Evolutionary conservation across 352 stramenopile species (phyloP).

Genomic region (Elongisporangium senticosum): DNA sequence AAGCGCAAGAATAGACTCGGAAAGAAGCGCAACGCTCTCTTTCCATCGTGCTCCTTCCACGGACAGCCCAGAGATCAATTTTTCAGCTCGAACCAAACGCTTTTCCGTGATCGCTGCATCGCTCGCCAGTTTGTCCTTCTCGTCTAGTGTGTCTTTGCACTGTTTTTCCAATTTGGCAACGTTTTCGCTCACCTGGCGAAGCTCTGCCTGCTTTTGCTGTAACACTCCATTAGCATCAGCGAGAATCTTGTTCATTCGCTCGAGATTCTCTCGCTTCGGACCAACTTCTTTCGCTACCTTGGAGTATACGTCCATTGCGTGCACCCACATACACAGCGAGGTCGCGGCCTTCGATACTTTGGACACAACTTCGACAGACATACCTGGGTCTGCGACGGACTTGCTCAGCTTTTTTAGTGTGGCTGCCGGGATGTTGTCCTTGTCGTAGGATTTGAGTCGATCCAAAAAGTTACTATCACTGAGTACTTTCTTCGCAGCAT

Average conservation of each 20-base stretch:
- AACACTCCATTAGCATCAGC: constrained; percentile 84
- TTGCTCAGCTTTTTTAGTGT: constrained; percentile 89
- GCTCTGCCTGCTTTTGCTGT: constrained; percentile 84
- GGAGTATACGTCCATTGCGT: constrained; percentile 94
- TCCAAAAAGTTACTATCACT: constrained; percentile 87
- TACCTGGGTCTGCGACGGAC: constrained; percentile 75
- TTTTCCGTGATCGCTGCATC: constrained; percentile 88
- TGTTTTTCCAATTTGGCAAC: constrained; percentile 86
- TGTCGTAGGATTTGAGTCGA: constrained; percentile 89
- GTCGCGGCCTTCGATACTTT: constrained; percentile 91
- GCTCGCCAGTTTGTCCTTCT: constrained; percentile 88
- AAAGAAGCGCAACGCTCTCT: constrained; percentile 77
- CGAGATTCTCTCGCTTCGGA: constrained; percentile 89
- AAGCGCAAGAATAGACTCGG: constrained; percentile 67
- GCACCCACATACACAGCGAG: constrained; percentile 92
- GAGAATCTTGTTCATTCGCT: constrained; percentile 89
- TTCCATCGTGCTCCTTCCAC: constrained; percentile 92
- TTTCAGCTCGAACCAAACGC: constrained; percentile 85
- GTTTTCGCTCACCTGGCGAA: constrained; percentile 88
- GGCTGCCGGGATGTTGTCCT: constrained; percentile 90
- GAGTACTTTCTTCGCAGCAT: constrained; percentile 89
- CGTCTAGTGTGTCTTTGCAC: constrained; percentile 86
- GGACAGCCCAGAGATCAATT: constrained; percentile 87
- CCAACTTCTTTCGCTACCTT: constrained; percentile 93
- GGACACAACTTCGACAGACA: constrained; percentile 87